Base-by-base conservation (phyloP, 1,139 yeast species). In the Taiozyma onychis region DNA sequence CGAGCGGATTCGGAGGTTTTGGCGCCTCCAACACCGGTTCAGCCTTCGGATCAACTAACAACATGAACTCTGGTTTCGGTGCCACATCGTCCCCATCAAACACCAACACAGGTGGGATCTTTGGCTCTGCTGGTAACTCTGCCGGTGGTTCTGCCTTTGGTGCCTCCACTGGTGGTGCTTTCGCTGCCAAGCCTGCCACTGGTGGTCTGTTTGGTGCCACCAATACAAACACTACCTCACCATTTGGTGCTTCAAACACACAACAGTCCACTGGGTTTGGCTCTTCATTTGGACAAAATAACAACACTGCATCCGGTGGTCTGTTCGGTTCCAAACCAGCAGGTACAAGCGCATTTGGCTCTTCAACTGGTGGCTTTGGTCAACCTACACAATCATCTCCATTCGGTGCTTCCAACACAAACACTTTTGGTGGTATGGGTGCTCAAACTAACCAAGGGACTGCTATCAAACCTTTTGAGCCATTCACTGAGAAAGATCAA, bases 401-500 rank as follows among this genome's bases (percentile, higher is more conserved):
- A 2, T 57, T 57, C 47, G 58, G 56, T 4, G 48, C 53, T 22
- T 44, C 59, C 39, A 58, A 22, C 18, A 45, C 54, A 27, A 57
- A 47, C 52, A 51, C 68, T 53, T 75, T 71, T 4, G 58, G 67
- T 44, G 62, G 69, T 14, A 56, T 63, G 32, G 75, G 74, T 5
- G 71, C 72, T 11, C 62, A 71, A 42, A 54, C 67, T 47, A 77
- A 76, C 59, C 82, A 81, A 57, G 97, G 97, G 35, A 88, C 97
- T 2, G 81, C 84, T 0, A 70, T 78, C 48, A 81, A 80, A 60
- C 89, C 96, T 4, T 85, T 80, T 62, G 73, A 81, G 39, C 76
- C 87, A 2, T 74, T 67, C 54, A 72, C 75, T 42, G 98, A 93
- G 65, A 88, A 87, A 64, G 99, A 93, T 61, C 72, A 80, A 3